Percentiles rank a stretch among this genome's conserved stretches.
phyloP scores from a whole-genome alignment of 495 filamentous ascomycete genomes.

The Trichoderma reesei region DNA sequence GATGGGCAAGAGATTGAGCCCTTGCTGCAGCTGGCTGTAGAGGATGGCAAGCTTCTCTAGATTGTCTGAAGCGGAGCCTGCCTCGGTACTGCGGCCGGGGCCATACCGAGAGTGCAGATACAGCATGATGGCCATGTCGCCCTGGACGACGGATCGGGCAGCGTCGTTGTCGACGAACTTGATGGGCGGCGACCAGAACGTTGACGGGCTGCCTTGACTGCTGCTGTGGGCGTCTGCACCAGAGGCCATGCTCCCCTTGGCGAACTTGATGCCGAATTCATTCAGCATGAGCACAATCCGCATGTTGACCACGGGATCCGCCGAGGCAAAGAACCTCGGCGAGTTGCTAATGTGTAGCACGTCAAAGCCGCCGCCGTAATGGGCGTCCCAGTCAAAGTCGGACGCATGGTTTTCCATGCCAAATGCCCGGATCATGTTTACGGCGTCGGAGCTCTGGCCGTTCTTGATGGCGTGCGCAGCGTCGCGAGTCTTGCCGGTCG shows the following conservation, averaged over 20 bases:
- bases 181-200: slow-evolving; percentile 25
- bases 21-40: slow-evolving; percentile 29
- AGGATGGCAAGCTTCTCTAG: slow-evolving; percentile 26
- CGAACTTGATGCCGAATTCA: slow-evolving; percentile 50
- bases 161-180: slow-evolving; percentile 48
- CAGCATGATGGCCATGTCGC: slow-evolving; percentile 40
- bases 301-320: slow-evolving; percentile 46
- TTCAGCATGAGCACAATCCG: slow-evolving; percentile 47
- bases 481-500: slow-evolving; percentile 51
- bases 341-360: slow-evolving; percentile 62
- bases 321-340: slow-evolving; percentile 42
- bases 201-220: slow-evolving; percentile 10
- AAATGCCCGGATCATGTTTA: slow-evolving; percentile 67
- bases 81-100: slow-evolving; percentile 11
- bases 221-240: slow-evolving; percentile 21
- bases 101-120: slow-evolving; percentile 46
- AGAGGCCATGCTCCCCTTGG: slow-evolving; percentile 33
- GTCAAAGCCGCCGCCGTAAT: slow-evolving; percentile 78
- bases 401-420: slow-evolving; percentile 69
- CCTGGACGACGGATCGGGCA: slow-evolving; percentile 34
- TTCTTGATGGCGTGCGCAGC: slow-evolving; percentile 55
- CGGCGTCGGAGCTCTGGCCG: slow-evolving; percentile 53
- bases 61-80: slow-evolving; percentile 19
- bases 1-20: slow-evolving; percentile 25
- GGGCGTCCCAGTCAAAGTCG: slow-evolving; percentile 66